Evolutionary conservation across 306 rosid species (phyloP).

Genomic region (Geum urbanum): DNA sequence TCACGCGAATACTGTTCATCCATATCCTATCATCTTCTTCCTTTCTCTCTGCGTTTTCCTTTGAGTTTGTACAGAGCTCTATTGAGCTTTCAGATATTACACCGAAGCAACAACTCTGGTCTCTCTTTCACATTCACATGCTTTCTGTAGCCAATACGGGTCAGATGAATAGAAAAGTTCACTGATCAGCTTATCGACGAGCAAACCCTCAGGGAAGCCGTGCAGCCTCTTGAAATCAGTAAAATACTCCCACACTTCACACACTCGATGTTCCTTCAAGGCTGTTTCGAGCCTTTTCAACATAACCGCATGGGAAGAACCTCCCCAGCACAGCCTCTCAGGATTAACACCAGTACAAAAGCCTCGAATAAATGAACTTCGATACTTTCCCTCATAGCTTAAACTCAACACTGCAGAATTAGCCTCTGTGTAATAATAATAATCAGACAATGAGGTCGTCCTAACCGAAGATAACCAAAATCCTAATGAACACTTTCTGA

Average conservation of each 20-base stretch:
- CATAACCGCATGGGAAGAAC: constrained; percentile 51
- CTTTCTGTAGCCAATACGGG: constrained; percentile 46
- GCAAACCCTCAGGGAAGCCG: constrained; percentile 59
- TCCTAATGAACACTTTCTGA: constrained; percentile 4
- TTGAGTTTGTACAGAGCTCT: no score
- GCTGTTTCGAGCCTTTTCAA: constrained; percentile 49
- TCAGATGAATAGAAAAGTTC: constrained; percentile 55
- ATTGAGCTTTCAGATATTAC: constrained; percentile 25
- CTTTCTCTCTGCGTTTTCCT: no score
- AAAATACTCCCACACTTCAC: constrained; percentile 70
- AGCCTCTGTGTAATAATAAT: neutral
- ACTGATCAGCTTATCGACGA: constrained; percentile 52
- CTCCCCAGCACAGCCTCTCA: constrained; percentile 66
- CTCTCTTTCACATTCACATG: constrained; percentile 47
- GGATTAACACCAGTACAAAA: constrained; percentile 31
- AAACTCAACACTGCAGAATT: constrained; percentile 15
- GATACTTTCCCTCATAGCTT: constrained; percentile 5
- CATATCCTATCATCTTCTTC: no score
- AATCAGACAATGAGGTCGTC: constrained; percentile 9
- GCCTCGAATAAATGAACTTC: constrained; percentile 10
- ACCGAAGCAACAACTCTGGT: constrained; percentile 44
- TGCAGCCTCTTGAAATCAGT: constrained; percentile 55
- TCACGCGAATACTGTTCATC: no score
- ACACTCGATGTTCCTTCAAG: constrained; percentile 46
- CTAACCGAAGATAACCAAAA: constrained; percentile 30